These are phyloP conservation scores for Populus tomentosa DNA, from an alignment of 441 rosid genomes.

Conservation along the genomic window DNA sequence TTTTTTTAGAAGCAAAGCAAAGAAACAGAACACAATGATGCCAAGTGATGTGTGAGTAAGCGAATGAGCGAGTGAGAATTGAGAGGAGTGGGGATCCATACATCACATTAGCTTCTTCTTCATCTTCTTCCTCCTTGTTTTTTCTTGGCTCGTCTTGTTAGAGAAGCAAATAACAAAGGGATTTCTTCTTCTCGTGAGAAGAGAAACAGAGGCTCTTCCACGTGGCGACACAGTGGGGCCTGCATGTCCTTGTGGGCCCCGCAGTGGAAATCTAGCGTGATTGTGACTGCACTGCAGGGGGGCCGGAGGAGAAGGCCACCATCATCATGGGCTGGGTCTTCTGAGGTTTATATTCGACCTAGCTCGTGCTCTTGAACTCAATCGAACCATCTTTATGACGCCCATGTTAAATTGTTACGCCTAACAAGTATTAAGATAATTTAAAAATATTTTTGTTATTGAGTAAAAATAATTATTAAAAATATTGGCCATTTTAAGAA, in stretches of 20 bases:
- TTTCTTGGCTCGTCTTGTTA: neutral
- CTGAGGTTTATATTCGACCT: too few relatives aligned
- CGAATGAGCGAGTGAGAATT: neutral
- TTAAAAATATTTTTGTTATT: too few relatives aligned
- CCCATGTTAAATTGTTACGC: too few relatives aligned
- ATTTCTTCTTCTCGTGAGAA: neutral
- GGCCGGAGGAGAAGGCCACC: neutral
- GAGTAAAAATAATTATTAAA: too few relatives aligned
- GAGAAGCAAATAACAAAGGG: neutral
- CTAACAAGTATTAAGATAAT: too few relatives aligned
- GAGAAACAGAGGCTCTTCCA: neutral
- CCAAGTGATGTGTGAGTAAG: neutral
- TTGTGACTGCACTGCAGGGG: neutral
- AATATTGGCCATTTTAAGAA: too few relatives aligned
- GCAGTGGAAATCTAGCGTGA: constrained; percentile 4
- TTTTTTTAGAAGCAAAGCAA: neutral
- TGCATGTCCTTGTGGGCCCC: neutral
- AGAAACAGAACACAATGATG: neutral
- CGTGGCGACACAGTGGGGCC: neutral
- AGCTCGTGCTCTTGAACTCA: too few relatives aligned
- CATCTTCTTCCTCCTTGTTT: neutral
- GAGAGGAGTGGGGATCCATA: neutral
- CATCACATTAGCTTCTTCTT: neutral
- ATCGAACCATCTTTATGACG: too few relatives aligned
- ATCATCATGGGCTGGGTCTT: neutral